These are phyloP conservation scores for Cytospora paraplurivora DNA, from an alignment of 2,329 filamentous ascomycete genomes.

Conservation along the genomic window DNA sequence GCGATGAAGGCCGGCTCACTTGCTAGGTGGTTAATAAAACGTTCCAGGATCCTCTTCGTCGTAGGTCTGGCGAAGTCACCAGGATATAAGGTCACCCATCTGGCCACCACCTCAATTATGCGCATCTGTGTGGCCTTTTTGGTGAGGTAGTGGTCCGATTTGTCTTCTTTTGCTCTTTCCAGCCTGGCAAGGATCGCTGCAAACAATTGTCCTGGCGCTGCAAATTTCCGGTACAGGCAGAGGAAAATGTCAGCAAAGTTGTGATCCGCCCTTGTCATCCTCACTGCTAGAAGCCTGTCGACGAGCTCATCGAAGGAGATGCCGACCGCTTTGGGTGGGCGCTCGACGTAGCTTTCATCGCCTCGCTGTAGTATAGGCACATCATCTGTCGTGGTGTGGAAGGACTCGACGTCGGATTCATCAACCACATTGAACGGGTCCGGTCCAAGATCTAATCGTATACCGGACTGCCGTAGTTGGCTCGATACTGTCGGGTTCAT, in stretches of 20 bases:
- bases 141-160: conserved; percentile 68
- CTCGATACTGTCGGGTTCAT: conserved; percentile 49
- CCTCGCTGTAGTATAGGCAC: conserved; percentile 67
- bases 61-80: conserved; percentile 85
- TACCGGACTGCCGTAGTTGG: conserved; percentile 54
- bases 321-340: conserved; percentile 53
- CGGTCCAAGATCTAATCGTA: conserved; percentile 52
- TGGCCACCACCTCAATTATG: conserved; percentile 79
- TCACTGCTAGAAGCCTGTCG: conserved; percentile 80
- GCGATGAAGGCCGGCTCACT: conserved; percentile 80
- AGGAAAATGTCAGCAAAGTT: conserved; percentile 90
- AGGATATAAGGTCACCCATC: conserved; percentile 88
- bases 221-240: conserved; percentile 92
- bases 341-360: conserved; percentile 63
- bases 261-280: conserved; percentile 81
- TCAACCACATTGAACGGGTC: conserved; percentile 68
- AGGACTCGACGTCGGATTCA: conserved; percentile 69
- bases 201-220: conserved; percentile 77
- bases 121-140: conserved; percentile 81
- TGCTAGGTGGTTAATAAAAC: conserved; percentile 75
- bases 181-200: conserved; percentile 76
- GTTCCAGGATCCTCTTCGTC: conserved; percentile 71
- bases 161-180: conserved; percentile 68
- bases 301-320: conserved; percentile 72
- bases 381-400: conserved; percentile 63